Base-by-base conservation (phyloP, 768 basidiomycete species). In the Russula griseocarnosa region DNA sequence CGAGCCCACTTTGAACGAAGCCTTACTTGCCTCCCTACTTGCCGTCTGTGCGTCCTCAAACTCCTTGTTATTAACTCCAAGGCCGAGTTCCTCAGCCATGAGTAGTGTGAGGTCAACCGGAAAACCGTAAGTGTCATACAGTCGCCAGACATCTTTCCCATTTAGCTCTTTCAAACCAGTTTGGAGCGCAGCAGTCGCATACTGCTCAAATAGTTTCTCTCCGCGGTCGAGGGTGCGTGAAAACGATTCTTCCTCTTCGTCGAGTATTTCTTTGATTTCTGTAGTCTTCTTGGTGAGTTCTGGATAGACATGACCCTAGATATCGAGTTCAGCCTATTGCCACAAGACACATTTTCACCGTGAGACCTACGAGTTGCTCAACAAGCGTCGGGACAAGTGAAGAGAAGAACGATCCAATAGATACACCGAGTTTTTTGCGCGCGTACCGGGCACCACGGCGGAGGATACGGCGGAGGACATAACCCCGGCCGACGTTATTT, bases 111-210 rank as follows among this genome's bases (percentile, higher is more conserved):
- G 78, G 72, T 99, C 97, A 47, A 92, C 94, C 0, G 97, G 97
- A 79, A 99, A 99, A 56, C 97, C 97, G 72, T 91, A 99, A 1
- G 97, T 98, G 73, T 99, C 97, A 73, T 98, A 98, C 56, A 99
- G 76, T 30, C 92, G 83, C 97, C 97, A 99, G 40, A 98, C 92
- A 71, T 99, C 96, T 69, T 87, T 90, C 28, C 97, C 97, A 63
- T 79, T 85, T 34, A 99, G 84, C 68, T 86, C 83, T 44, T 78
- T 86, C 5, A 76, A 70, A 9, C 86, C 87, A 54, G 81, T 77
- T 58, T 86, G 81, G 67, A 80, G 80, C 10, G 95, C 86, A 36
- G 82, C 80, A 30, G 78, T 71, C 24, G 89, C 90, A 74, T 92
- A 97, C 69, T 90, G 85, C 60, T 95, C 92, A 74, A 98, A 99